Conservation (phyloP, 2,329 filamentous ascomycete species). For the Cryphonectria japonica region DNA sequence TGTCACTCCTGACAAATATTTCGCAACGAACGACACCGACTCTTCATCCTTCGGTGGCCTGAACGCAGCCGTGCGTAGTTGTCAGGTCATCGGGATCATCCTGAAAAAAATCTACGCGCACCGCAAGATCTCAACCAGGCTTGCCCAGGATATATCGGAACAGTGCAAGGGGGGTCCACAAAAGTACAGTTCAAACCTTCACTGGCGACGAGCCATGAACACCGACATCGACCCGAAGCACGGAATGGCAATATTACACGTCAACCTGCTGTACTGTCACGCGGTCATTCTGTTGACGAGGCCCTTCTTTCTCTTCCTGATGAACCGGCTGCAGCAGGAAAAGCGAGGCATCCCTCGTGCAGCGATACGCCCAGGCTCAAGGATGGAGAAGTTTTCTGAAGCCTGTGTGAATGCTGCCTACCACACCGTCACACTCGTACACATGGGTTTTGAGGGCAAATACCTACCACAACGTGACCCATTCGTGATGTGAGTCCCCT, state of each 20-base stretch:
- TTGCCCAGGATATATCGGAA: slow-evolving; percentile 61
- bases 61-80: slow-evolving; percentile 60
- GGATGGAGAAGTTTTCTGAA: slow-evolving; percentile 52
- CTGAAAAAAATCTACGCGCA: slow-evolving; percentile 64
- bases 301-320: slow-evolving; percentile 65
- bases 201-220: slow-evolving; percentile 53
- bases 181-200: slow-evolving; percentile 51
- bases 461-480: slow-evolving; percentile 58
- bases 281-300: slow-evolving; percentile 66
- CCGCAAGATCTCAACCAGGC: slow-evolving; percentile 59
- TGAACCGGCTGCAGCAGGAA: slow-evolving; percentile 47
- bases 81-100: slow-evolving; percentile 60
- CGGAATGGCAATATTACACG: slow-evolving; percentile 63
- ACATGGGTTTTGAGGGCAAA: slow-evolving; percentile 46
- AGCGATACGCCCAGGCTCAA: slow-evolving; percentile 37
- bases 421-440: slow-evolving; percentile 53
- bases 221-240: slow-evolving; percentile 48
- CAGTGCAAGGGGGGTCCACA: slow-evolving; percentile 57
- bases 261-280: slow-evolving; percentile 65
- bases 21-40: slow-evolving; percentile 30
- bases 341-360: slow-evolving; percentile 36
- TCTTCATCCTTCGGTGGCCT: slow-evolving; percentile 42
- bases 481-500: slow-evolving; percentile 56
- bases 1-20: slow-evolving; percentile 28
- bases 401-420: slow-evolving; percentile 56